Evolutionary conservation across 2,329 filamentous ascomycete species (phyloP), one percentile per base, ranked within the genome.

Genomic region (Clonostachys rosea): DNA sequence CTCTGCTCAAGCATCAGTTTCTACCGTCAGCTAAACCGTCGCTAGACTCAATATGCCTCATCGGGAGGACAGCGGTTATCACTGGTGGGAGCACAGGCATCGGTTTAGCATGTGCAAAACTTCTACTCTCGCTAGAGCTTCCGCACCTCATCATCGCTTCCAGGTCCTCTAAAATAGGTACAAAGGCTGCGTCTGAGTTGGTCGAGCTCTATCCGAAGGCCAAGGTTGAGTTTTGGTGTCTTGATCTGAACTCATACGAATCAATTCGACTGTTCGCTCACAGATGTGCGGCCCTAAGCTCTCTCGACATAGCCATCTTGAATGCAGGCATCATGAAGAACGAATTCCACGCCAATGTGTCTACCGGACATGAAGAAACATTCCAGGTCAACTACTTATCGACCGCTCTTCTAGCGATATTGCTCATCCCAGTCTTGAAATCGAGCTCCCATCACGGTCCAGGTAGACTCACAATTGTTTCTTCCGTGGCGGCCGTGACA

Each of bases 81-180:
- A 74, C 72, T 0, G 73, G 73, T 2, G 56, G 62, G 30, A 75
- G 74, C 49, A 59, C 52, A 5, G 73, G 73, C 0, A 56, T 76
- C 1, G 73, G 73, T 4, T 56, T 71, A 16, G 71, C 73, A 57
- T 54, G 62, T 5, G 61, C 63, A 8, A 56, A 59, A 2, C 68
- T 74, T 50, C 62, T 75, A 37, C 58, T 68, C 3, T 48, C 55
- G 5, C 59, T 67, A 34, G 56, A 60, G 1, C 55, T 70, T 11
- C 59, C 59, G 5, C 63, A 60, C 34, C 54, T 75, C 4, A 66
- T 75, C 47, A 53, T 75, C 16, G 69, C 62, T 10, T 69, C 71
- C 5, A 68, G 72, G 3, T 54, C 53, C 3, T 24, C 56, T 1
- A 48, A 57, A 9, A 50, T 35, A 1, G 56, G 57, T 1, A 45